These are phyloP conservation scores for Knufia fluminis DNA, from an alignment of 2,329 filamentous ascomycete species.

Conservation along the genomic window DNA sequence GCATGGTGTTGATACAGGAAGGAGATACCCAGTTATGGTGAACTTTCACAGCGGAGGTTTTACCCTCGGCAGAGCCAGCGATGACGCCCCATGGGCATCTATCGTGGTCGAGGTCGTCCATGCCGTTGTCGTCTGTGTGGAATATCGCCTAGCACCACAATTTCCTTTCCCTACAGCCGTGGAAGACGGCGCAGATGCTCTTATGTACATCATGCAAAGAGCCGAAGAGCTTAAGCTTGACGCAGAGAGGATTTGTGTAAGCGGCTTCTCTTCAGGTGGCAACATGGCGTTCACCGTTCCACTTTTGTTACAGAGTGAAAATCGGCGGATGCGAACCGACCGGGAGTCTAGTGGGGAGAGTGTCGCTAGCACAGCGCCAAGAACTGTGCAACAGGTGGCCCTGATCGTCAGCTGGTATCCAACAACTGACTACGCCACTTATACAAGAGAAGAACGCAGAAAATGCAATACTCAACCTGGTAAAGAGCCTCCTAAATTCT, in stretches of 20 bases:
- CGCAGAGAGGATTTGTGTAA: conserved; percentile 6
- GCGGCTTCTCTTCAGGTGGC: conserved; percentile 7
- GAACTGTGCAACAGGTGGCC: conserved; percentile 2
- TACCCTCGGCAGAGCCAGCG: conserved; percentile 6
- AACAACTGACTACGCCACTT: conserved; percentile 4
- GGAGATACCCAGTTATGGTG: conserved; percentile 8
- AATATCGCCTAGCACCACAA: conserved; percentile 26
- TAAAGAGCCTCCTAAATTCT: conserved; percentile 3
- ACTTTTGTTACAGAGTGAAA: conserved; percentile 6
- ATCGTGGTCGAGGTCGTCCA: background rate
- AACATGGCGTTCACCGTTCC: conserved; percentile 4
- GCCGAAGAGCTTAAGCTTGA: conserved; percentile 5
- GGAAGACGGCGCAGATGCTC: conserved; percentile 23
- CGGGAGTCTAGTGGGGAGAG: background rate
- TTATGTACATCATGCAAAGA: conserved; percentile 11
- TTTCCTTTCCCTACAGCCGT: conserved; percentile 20
- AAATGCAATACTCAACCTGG: conserved; percentile 8
- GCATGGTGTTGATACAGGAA: conserved; percentile 6
- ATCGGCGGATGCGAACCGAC: conserved; percentile 4
- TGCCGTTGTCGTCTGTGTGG: conserved; percentile 20
- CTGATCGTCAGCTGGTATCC: conserved; percentile 8
- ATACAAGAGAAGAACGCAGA: conserved; percentile 5
- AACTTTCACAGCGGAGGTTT: conserved; percentile 5
- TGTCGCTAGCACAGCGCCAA: conserved; percentile 5
- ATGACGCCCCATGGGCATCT: conserved; percentile 4